Evolutionary conservation across 139 green algal genomes (phyloP), one percentile per base, ranked within the genome.

Genomic region (Chlorella sp.): DNA sequence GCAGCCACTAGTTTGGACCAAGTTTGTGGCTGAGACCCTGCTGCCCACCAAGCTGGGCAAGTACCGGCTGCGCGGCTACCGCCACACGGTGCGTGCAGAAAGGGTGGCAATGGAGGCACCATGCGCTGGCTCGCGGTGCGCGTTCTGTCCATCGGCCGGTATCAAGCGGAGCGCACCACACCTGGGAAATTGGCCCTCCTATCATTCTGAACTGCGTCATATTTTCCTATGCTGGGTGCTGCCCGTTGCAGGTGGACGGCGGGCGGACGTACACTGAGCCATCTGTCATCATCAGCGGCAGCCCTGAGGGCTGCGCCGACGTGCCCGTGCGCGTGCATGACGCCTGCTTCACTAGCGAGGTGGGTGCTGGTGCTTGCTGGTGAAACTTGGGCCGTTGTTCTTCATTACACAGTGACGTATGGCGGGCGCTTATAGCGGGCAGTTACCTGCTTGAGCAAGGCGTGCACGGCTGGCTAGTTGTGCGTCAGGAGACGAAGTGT

Each of bases 311-410:
- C 24, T 21, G 71, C n/a, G 84, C 94, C 39, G 83, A 97, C 42
- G 94, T 99, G 1, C 87, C 96, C 32, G 89, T 99, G 37, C 92
- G 97, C 2, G 97, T 99, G 26, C 97, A 99, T 86, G 97, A 99
- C 85, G 97, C 97, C 14, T 99, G 97, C 91, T 99, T 98, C 91
- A 99, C 97, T 14, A 97, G 95, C 90, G 96, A 99, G 94, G 79
- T 85, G 42, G 3, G 79, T 73, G 5, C 64, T 16, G 11, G 21
- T 26, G 24, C 22, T 26, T 26, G 64, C 22, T 73, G 64, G 64
- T 26, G 64, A 16, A n/a, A 14, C 22, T 73, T 73, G 64, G 64
- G 64, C 22, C 64, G 21, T 11, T 57, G 48, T 57, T 57, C 48
- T 57, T 57, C 48, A 57, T 57, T 5, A 9, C 48, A 57, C n/a